phyloP scores from a whole-genome alignment of 305 asterid species.

The Lippia alba region DNA sequence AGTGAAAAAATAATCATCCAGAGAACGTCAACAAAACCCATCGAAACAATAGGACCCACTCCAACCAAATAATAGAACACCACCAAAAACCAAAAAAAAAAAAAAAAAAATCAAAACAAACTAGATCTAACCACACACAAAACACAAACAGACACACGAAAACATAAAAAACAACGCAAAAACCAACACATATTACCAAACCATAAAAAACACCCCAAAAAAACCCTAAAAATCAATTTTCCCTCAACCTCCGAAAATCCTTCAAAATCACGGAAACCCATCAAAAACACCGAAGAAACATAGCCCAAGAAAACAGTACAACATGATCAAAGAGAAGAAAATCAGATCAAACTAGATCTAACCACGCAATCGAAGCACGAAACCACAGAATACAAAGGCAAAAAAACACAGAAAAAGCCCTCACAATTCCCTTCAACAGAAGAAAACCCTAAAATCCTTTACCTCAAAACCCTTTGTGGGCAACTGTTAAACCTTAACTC shows the following conservation, averaged over 20 bases:
- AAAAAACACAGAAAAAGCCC: neutral
- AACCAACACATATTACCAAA: too few species aligned
- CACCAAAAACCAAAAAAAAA: too few species aligned
- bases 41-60: neutral
- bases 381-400: neutral
- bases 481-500: neutral
- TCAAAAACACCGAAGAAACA: neutral
- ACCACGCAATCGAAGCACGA: neutral
- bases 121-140: too few species aligned
- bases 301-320: neutral
- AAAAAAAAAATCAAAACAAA: too few species aligned
- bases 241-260: too few species aligned
- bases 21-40: neutral
- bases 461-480: neutral
- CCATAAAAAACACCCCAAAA: too few species aligned
- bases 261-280: neutral
- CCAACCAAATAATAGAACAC: neutral
- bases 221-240: too few species aligned
- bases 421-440: neutral
- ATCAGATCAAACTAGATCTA: conserved; percentile 20
- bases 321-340: neutral
- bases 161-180: neutral
- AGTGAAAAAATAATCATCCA: neutral
- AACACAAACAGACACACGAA: neutral
- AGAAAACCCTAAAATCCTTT: conserved; percentile 5